These are phyloP conservation scores for Fistulina hepatica DNA, from an alignment of 1,284 basidiomycete species.

Conservation along the genomic window DNA sequence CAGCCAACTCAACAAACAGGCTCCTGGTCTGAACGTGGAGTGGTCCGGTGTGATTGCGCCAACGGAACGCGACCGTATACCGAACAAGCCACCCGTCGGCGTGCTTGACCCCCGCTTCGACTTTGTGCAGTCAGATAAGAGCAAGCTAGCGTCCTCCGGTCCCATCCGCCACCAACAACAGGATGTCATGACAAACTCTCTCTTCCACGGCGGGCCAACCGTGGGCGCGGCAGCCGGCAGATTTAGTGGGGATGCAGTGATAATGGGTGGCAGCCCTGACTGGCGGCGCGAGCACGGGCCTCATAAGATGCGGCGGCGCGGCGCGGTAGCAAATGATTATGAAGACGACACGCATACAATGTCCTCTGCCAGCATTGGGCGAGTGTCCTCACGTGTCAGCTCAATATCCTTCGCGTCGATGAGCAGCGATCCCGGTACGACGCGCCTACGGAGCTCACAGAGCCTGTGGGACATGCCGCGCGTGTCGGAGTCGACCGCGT, in stretches of 20 bases:
- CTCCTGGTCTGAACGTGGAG: conserved; percentile 43
- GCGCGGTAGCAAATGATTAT: conserved; percentile 70
- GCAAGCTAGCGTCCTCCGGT: conserved; percentile 42
- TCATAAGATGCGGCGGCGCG: conserved; percentile 64
- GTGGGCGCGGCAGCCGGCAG: conserved; percentile 49
- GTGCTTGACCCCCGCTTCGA: conserved; percentile 24
- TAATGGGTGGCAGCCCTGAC: no score
- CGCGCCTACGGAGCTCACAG: conserved; percentile 48
- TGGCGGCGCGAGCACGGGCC: conserved; percentile 52
- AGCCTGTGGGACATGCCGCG: conserved; percentile 55
- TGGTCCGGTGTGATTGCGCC: conserved; percentile 38
- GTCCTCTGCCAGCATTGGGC: conserved; percentile 69
- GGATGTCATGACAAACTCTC: no score
- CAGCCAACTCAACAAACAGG: conserved; percentile 51
- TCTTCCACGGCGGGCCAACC: no score
- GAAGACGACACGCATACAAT: conserved; percentile 76
- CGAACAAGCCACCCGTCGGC: conserved; percentile 17
- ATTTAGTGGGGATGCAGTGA: conserved; percentile 32
- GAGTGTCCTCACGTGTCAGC: no score
- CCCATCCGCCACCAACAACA: conserved; percentile 56
- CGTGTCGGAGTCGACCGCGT: conserved; percentile 53
- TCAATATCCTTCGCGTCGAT: conserved; percentile 69
- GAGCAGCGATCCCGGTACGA: conserved; percentile 75
- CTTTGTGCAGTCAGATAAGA: no score
- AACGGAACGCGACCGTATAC: no score